A percentile compares a stretch with the other conserved stretches of the same genome.
These are phyloP conservation scores for Fusarium sp. DNA, from an alignment of 2,329 filamentous ascomycete genomes.

Conservation along the genomic window DNA sequence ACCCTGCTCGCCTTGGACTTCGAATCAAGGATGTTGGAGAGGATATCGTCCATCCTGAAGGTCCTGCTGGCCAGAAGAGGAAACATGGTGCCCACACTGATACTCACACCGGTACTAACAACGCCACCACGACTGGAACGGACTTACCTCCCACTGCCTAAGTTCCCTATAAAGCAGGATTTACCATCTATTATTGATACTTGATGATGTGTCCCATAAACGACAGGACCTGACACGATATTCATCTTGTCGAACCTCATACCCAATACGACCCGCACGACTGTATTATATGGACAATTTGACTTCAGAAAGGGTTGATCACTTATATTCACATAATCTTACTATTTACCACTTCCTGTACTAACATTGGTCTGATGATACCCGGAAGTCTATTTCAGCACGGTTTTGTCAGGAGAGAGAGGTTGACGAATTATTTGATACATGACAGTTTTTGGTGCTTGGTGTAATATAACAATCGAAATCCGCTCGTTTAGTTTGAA, in stretches of 20 bases:
- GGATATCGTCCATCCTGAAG: conserved; percentile 11
- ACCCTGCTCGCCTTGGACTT: conserved; percentile 69
- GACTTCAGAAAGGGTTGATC: no score
- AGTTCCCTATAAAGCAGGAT: no score
- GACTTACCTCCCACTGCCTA: conserved; percentile 1
- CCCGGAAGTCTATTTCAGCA: not conserved
- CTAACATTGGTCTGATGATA: conserved; percentile 4
- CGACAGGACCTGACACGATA: no score
- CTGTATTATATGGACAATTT: no score
- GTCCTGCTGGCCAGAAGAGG: conserved; percentile 1
- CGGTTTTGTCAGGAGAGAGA: not conserved
- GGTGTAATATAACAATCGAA: not conserved
- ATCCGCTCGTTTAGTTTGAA: no score
- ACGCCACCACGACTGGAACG: not conserved
- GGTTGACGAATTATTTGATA: accelerated
- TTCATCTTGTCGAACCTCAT: no score
- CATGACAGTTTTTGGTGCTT: not conserved
- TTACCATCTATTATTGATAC: no score
- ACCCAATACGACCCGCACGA: no score
- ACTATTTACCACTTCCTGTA: not conserved
- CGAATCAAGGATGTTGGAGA: conserved; percentile 51
- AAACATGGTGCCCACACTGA: not conserved
- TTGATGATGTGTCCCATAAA: no score
- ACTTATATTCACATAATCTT: not conserved
- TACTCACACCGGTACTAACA: not conserved